Conservation (phyloP, 106 monocot genomes). For the Narthecium ossifragum region DNA sequence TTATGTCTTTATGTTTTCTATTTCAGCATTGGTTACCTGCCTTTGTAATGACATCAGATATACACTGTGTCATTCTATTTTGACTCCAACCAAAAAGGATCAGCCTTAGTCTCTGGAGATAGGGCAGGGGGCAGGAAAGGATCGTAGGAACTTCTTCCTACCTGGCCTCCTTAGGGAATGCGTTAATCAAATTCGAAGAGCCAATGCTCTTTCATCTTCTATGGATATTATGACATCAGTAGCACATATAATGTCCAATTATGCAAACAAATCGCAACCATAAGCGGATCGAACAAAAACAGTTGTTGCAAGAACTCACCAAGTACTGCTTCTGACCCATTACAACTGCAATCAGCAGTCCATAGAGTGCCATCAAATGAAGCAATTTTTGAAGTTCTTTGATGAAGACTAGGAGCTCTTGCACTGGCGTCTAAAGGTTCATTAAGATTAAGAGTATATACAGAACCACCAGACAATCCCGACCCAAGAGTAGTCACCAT, state of each 20-base stretch:
- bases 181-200: too few species aligned
- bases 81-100: too few species aligned
- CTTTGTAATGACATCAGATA: too few species aligned
- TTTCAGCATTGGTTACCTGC: too few species aligned
- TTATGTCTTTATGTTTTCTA: too few species aligned
- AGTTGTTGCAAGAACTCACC: constrained; percentile 37
- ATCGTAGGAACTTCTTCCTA: too few species aligned
- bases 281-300: background rate
- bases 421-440: constrained; percentile 25
- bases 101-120: too few species aligned
- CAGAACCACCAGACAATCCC: constrained; percentile 46
- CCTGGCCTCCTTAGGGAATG: too few species aligned
- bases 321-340: constrained; percentile 50
- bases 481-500: constrained; percentile 88
- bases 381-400: constrained; percentile 23
- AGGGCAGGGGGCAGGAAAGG: too few species aligned
- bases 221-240: too few species aligned
- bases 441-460: constrained; percentile 50
- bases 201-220: too few species aligned
- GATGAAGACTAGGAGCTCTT: background rate
- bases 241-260: background rate
- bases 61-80: too few species aligned
- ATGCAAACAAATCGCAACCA: background rate
- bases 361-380: constrained; percentile 64
- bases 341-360: constrained; percentile 50